These are phyloP conservation scores for Lachancea meyersii DNA, from an alignment of 805 yeast genomes.

Conservation along the genomic window DNA sequence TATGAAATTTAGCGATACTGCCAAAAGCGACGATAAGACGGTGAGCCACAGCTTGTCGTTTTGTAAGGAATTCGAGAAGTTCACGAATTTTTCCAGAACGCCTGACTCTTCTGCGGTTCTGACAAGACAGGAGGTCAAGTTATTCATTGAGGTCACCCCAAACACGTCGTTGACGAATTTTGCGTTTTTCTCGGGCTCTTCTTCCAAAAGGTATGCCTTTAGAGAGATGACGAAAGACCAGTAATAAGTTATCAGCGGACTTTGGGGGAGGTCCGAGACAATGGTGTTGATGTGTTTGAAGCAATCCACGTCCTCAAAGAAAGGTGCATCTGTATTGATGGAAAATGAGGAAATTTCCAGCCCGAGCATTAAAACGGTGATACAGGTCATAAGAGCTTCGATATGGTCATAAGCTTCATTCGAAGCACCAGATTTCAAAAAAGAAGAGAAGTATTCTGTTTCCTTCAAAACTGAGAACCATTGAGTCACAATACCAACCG, in stretches of 20 bases:
- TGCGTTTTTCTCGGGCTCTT: conserved; percentile 27
- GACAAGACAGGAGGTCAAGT: conserved; percentile 31
- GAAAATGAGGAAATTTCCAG: conserved; percentile 45
- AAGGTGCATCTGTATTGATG: conserved; percentile 35
- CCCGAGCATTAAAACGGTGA: conserved; percentile 51
- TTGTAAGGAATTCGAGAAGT: conserved; percentile 37
- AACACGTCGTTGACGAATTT: conserved; percentile 13
- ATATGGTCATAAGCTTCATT: conserved; percentile 27
- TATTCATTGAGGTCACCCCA: conserved; percentile 14
- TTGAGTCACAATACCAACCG: conserved; percentile 30
- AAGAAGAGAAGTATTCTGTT: conserved; percentile 24
- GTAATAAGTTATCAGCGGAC: conserved; percentile 50
- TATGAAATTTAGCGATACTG: conserved; percentile 38
- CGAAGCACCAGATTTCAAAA: conserved; percentile 8
- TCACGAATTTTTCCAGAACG: conserved; percentile 42
- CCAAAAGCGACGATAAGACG: conserved; percentile 34
- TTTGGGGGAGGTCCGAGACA: conserved; percentile 34
- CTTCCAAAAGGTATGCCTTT: conserved; percentile 42
- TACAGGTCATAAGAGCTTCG: conserved; percentile 43
- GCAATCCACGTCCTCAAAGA: conserved; percentile 35
- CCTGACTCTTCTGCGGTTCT: conserved; percentile 34
- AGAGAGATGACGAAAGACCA: conserved; percentile 62
- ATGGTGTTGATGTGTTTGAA: conserved; percentile 39
- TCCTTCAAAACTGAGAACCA: conserved; percentile 55
- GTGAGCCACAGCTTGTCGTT: conserved; percentile 49